Evolutionary conservation across 176 grass and related monocot genomes (phyloP).

Genomic region (Areca catechu): DNA sequence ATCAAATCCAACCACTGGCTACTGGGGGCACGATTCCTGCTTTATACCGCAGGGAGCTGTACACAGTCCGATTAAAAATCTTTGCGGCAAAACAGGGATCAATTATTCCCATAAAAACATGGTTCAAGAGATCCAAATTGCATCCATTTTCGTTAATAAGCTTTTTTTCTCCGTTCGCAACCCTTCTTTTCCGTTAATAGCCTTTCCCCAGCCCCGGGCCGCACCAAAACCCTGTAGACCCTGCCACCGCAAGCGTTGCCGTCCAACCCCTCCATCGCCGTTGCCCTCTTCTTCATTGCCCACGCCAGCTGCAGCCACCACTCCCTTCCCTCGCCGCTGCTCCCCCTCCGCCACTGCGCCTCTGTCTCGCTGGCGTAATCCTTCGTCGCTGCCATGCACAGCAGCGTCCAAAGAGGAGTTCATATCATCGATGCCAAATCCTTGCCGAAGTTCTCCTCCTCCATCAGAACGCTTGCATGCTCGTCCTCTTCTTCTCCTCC

Average conservation of each 20-base stretch:
- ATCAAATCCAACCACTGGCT: too few species aligned
- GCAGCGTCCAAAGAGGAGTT: conserved; percentile 30
- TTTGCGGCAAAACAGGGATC: too few species aligned
- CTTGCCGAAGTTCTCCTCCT: not conserved
- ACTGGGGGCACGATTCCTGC: too few species aligned
- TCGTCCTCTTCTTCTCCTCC: conserved; percentile 14
- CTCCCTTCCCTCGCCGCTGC: conserved; percentile 38
- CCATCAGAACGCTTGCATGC: conserved; percentile 1
- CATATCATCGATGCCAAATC: not conserved
- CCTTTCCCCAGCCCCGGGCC: conserved; percentile 13
- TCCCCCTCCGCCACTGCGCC: conserved; percentile 30
- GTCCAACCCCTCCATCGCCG: conserved; percentile 20
- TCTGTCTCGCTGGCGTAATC: not conserved
- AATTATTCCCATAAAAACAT: too few species aligned
- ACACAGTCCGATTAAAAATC: too few species aligned
- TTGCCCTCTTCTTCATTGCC: conserved; percentile 32
- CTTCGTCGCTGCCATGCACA: not conserved
- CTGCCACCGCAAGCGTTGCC: conserved; percentile 26
- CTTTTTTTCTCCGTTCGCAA: too few species aligned
- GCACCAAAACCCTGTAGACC: conserved; percentile 9
- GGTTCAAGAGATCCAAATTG: too few species aligned
- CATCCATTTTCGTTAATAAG: too few species aligned
- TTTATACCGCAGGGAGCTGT: too few species aligned
- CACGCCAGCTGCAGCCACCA: conserved; percentile 54
- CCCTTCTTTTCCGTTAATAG: too few species aligned